Base-by-base conservation (phyloP, 495 filamentous ascomycete species). In the Neohortaea acidophila region DNA sequence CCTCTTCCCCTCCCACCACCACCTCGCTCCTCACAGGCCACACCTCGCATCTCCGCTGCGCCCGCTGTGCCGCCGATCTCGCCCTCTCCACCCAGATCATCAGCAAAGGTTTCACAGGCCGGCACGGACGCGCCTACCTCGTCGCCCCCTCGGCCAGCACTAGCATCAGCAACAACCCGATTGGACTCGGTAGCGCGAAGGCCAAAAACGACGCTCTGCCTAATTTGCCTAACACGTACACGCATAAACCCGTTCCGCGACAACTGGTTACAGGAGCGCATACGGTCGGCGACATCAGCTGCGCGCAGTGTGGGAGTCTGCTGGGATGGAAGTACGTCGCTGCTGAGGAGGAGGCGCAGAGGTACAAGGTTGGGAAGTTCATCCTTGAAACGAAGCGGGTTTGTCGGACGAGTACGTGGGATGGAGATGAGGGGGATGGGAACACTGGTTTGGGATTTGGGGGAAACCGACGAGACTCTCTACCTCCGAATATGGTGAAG, bases 271-370 rank as follows among this genome's bases (percentile, higher is more conserved):
- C 85, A 4, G 85, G 85, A 28, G 54, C 55, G 29, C 62, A 64
- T 34, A 60, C 53, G 5, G 62, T 64, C 6, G 41, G 43, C 12
- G 61, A 65, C 36, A 59, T 65, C 20, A 49, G 45, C 35, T 79
- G 76, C 52, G 52, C 67, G 21, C 59, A 77, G 38, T 80, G 87
- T 53, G 67, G 66, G 3, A 71, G 57, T 29, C 71, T 80, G 28
- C 54, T 96, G 13, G 87, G 87, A 8, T 96, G 87, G 87, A 94
- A 94, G 58, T 96, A 96, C 54, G 68, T 94, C 36, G 73, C 73
- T 29, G 87, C 87, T 0, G 75, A 79, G 37, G 81, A 94, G 51
- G 66, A 76, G 44, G 66, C 64, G 26, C 87, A 96, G 56, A 68
- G 70, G 38, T 96, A 96, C 60, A 96, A 96, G 56, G 75, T 94